Evolutionary conservation across 495 filamentous ascomycete species (phyloP), one percentile per base, ranked within the genome.

Genomic region (Aspergillus campestris): DNA sequence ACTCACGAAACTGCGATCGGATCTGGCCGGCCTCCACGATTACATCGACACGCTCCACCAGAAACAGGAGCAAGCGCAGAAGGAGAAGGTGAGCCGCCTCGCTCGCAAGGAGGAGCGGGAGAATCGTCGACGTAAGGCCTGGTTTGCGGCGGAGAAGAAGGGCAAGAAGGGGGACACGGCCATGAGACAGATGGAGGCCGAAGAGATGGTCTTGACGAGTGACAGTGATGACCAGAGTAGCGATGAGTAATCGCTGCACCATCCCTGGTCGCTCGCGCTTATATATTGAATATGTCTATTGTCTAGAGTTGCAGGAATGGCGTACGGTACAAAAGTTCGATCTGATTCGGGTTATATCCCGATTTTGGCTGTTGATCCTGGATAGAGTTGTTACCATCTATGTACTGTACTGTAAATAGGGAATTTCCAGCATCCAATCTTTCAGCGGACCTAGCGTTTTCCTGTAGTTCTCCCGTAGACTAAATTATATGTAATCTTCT

Each of bases 81-180:
- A 46, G 31, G 60, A 67, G 32, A 69, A 62, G 45, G 48, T 65
- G 33, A 48, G 54, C 35, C 61, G 63, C 3, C 63, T 62, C 50
- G 68, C 66, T 42, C 65, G 60, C 48, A 71, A 68, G 42, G 67
- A 71, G 42, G 65, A 63, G 29, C 67, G 59, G 14, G 67, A 66
- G 38, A 51, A 53, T 5, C 61, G 61, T 31, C 57, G 55, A 31
- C 61, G 70, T 33, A 60, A 71, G 52, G 68, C 65, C 12, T 73
- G 68, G 68, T 65, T 73, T 42, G 65, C 67, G 11, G 68, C 65
- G 6, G 70, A 71, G 52, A 71, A 69, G 44, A 67, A 65, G 45
- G 70, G 70, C 8, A 58, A 57, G 44, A 73, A 66, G 47, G 70
- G 70, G 0, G 70, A 73, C 51, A 55, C 57, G 7, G 53, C 49